These are phyloP conservation scores for Fonsecaea pugnacius DNA, from an alignment of 2,329 filamentous ascomycete genomes.

Conservation along the genomic window DNA sequence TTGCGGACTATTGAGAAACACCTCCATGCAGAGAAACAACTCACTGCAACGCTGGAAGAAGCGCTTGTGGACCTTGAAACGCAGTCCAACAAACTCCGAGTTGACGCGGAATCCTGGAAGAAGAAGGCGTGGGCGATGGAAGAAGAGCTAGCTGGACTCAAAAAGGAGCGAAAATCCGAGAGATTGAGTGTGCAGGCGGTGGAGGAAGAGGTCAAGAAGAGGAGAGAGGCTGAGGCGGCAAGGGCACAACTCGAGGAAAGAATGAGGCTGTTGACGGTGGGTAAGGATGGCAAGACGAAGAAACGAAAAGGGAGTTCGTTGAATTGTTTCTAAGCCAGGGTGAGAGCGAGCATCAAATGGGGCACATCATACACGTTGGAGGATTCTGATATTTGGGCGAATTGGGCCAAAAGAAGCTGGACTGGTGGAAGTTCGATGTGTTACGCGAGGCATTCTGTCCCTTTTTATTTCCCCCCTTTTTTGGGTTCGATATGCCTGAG, in stretches of 20 bases:
- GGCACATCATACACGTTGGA: background rate
- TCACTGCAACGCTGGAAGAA: constrained; percentile 93
- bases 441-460: background rate
- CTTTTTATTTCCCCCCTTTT: background rate
- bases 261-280: constrained; percentile 79
- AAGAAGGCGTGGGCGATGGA: constrained; percentile 81
- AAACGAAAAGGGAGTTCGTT: constrained; percentile 90
- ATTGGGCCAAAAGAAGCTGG: background rate
- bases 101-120: constrained; percentile 87
- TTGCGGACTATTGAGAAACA: constrained; percentile 98
- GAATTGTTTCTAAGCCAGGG: constrained; percentile 81
- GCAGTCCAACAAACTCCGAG: constrained; percentile 87
- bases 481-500: background rate
- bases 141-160: constrained; percentile 59
- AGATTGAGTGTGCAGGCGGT: constrained; percentile 79
- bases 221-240: constrained; percentile 86
- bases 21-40: constrained; percentile 90
- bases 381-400: background rate
- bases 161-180: constrained; percentile 63
- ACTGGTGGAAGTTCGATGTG: background rate
- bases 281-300: constrained; percentile 64
- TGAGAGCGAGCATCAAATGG: background rate
- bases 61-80: constrained; percentile 91
- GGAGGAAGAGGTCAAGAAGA: constrained; percentile 93
- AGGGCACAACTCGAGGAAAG: constrained; percentile 88